Evolutionary conservation across 2,329 filamentous ascomycete species (phyloP), one percentile per base, ranked within the genome.

Genomic region (Ilyonectria robusta): DNA sequence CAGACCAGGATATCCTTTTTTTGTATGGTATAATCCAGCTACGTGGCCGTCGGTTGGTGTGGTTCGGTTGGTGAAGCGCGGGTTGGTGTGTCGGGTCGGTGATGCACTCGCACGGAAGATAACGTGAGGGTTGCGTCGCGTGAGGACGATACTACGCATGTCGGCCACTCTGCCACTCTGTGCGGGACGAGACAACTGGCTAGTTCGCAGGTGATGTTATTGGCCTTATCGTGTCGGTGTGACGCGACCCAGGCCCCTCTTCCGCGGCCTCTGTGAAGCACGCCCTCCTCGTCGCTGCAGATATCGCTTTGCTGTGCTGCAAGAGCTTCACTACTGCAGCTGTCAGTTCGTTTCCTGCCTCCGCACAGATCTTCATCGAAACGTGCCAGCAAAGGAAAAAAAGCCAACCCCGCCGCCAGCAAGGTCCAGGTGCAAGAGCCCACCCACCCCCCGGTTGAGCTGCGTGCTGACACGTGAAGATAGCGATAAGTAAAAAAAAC

Each of bases 401-500:
- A 42, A 47, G 26, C 13, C 50, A 57, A 56, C 50, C 46, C 57
- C 57, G 51, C 63, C 29, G 63, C 29, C 48, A 33, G 11, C 48
- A 33, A 51, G 48, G 48, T 51, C 15, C 46, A 56, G 15, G 19
- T 21, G 33, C 21, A 40, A 13, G 35, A 17, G 19, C 35, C 21
- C n/a, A n/a, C n/a, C n/a, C n/a, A n/a, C n/a, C 11, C 50, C 21
- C 11, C 50, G 26, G 50, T 35, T 53, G n/a, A 53, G 29, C 64
- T 67, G 54, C 58, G 44, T 48, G 35, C 63, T 69, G 56, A 69
- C 74, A 75, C 73, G 74, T 76, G 74, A 75, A 75, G 74, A 76
- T 76, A 76, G 71, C 61, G 72, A 76, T 76, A 76, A 76, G 37
- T 51, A 74, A 75, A 75, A 76, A 57, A 66, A 72, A 21, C 21